Evolutionary conservation across 2,329 filamentous ascomycete genomes (phyloP), one percentile per base, ranked within the genome.

Genomic region (Hirsutella minnesotensis): DNA sequence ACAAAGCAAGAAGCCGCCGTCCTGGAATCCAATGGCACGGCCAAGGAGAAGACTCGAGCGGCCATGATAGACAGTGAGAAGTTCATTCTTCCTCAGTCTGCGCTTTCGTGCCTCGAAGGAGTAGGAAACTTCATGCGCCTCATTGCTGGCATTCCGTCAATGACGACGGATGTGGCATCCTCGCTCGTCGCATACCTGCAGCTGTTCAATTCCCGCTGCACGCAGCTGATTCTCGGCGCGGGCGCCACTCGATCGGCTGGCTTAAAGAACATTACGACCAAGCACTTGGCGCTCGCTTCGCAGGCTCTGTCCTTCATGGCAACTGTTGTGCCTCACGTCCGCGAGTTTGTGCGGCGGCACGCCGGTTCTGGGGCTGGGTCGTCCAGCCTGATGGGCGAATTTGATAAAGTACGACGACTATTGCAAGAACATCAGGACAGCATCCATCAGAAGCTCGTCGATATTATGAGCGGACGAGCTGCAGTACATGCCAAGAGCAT

Each of bases 181-280:
- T 82, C 81, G 1, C 74, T 98, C 10, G 70, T 95, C 35, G 82
- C 92, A 19, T 94, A 94, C 56, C 72, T 96, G 13, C 86, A 92
- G 50, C 73, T 94, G 4, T 98, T 96, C 72, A 95, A 98, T 61
- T 95, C 88, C 3, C 83, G 92, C 18, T 89, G 89, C 45, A 94
- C 85, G n/a, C 92, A 98, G 59, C 75, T 98, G 45, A 95, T 98
- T 49, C 79, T 98, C 7, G 92, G 92, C 1, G 92, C 92, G 2
- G 92, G 92, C 4, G 92, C 92, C 4, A 95, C 86, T 5, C 74
- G 79, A 30, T 88, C 84, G 20, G 92, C 89, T 1, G 90, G 90
- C 0, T 69, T 98, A 18, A 95, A 88, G 60, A 95, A 95, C 56
- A 98, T 98, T 59, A 95, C 86, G 0, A 95, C 92, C 0, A 92